Evolutionary conservation across 2,329 filamentous ascomycete genomes (phyloP).

Genomic region (Claviceps sp.): DNA sequence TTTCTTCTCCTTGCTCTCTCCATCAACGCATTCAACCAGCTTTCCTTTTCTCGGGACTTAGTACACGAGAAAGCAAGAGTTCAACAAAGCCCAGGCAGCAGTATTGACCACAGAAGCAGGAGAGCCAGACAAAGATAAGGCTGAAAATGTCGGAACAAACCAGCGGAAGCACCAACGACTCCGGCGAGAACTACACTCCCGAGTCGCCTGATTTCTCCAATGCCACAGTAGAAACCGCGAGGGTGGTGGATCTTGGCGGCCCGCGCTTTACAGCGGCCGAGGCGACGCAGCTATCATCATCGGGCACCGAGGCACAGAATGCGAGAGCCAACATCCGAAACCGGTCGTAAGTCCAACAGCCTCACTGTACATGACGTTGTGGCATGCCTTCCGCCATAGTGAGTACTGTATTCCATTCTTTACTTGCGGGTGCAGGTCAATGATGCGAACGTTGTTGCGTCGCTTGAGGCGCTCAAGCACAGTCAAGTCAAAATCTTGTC

Average conservation of each 20-base stretch:
- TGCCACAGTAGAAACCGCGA: not conserved
- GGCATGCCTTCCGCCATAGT: not conserved
- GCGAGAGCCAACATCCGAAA: not conserved
- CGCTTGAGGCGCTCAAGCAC: not conserved
- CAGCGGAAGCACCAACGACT: not conserved
- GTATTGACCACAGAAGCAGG: not conserved
- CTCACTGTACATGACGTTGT: not conserved
- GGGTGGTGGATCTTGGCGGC: not conserved
- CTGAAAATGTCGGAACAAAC: not conserved
- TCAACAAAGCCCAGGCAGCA: not conserved
- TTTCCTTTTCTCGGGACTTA: not conserved
- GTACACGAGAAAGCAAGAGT: not conserved
- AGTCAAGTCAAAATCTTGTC: not conserved
- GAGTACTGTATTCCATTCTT: not conserved
- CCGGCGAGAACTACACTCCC: not conserved
- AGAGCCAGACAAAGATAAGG: not conserved
- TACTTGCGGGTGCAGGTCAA: not conserved
- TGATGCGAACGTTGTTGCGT: not conserved
- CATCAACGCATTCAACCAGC: not conserved
- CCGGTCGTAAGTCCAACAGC: not conserved
- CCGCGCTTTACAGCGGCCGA: not conserved
- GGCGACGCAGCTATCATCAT: conserved; percentile 1
- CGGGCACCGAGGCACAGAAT: not conserved
- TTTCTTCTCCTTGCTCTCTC: not conserved
- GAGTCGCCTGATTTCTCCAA: not conserved